A percentile compares a stretch with the other conserved stretches of the same genome.
Evolutionary conservation across 345 rosid genomes (phyloP).

Genomic region (Sisymbrium irio): DNA sequence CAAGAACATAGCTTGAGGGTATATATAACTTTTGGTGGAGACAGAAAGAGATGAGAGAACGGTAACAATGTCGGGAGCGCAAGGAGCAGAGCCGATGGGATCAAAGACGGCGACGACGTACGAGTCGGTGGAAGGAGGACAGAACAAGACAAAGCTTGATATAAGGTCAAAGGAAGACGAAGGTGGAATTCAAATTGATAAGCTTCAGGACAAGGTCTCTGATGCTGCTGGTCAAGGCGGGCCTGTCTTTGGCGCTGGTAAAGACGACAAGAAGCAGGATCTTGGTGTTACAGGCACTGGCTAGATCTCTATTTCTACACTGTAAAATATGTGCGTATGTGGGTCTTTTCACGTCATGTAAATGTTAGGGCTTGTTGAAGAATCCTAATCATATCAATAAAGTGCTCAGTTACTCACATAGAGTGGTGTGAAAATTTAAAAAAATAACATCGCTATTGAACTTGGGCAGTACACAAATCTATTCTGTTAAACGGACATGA

Average conservation of each 20-base stretch:
- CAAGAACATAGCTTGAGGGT: neutral
- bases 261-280: constrained; percentile 44
- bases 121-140: constrained; percentile 49
- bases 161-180: constrained; percentile 46
- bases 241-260: constrained; percentile 55
- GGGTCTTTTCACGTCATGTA: neutral
- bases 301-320: neutral
- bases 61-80: constrained; percentile 53
- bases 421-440: neutral
- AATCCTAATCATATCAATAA: neutral
- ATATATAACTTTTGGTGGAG: neutral
- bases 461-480: neutral
- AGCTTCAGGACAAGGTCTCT: constrained; percentile 44
- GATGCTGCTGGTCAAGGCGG: constrained; percentile 60
- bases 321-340: neutral
- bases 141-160: constrained; percentile 47
- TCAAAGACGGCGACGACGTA: constrained; percentile 51
- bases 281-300: constrained; percentile 60
- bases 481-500: neutral
- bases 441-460: neutral
- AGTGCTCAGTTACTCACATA: neutral
- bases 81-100: constrained; percentile 63
- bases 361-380: neutral
- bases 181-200: constrained; percentile 52
- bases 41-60: neutral